Conservation (phyloP, 805 yeast genomes). For the Sungouiella thailandica region DNA sequence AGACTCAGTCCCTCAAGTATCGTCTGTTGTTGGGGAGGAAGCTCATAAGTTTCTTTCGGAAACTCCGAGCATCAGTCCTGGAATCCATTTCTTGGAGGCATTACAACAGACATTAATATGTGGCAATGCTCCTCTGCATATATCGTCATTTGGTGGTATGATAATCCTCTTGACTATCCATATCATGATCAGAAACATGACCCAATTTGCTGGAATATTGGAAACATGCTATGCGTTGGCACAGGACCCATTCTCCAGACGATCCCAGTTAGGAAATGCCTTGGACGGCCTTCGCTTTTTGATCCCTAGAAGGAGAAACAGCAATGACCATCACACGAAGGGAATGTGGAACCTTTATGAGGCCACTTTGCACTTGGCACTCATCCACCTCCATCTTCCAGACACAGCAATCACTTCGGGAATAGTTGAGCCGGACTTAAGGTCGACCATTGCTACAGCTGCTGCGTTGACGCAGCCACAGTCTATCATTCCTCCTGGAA, state of each 20-base stretch:
- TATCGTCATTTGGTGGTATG: slow-evolving; percentile 1
- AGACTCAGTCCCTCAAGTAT: no score
- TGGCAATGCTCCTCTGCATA: not conserved
- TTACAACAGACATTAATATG: not conserved
- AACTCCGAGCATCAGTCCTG: not conserved
- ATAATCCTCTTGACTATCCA: not conserved
- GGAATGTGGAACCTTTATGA: not conserved
- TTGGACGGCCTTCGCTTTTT: slow-evolving; percentile 1
- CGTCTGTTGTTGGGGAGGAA: no score
- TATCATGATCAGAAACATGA: slow-evolving; percentile 1
- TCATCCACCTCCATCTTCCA: slow-evolving; percentile 1
- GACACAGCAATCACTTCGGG: slow-evolving; percentile 1
- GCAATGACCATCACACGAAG: not conserved
- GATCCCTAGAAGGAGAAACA: not conserved
- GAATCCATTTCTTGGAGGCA: not conserved
- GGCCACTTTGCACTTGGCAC: not conserved
- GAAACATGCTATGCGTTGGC: not conserved
- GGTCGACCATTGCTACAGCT: slow-evolving; percentile 1
- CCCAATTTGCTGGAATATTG: slow-evolving; percentile 1
- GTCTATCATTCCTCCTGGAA: not conserved
- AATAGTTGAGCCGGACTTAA: not conserved
- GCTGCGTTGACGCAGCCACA: slow-evolving; percentile 1
- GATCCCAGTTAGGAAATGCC: slow-evolving; percentile 1
- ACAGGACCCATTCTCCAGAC: not conserved
- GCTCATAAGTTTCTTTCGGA: no score